phyloP scores from a whole-genome alignment of 2,329 filamentous ascomycete genomes.

The Nemania abortiva region DNA sequence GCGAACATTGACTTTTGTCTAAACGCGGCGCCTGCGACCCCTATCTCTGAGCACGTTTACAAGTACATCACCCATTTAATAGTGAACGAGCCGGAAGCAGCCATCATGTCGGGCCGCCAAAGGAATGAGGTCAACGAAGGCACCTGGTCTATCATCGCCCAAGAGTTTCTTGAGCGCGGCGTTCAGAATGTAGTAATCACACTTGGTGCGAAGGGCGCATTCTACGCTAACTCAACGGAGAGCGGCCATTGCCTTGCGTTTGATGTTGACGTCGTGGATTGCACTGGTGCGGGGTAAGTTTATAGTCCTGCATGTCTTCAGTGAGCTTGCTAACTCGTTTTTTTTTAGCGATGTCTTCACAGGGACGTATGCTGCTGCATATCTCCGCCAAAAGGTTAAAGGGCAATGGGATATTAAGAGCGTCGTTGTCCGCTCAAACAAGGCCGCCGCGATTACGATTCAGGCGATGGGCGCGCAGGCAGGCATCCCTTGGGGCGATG shows the following conservation, averaged over 20 bases:
- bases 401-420: not conserved
- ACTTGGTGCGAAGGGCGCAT: not conserved
- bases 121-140: not conserved
- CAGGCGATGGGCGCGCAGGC: not conserved
- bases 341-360: not conserved
- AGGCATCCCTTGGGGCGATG: not conserved
- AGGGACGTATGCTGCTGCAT: not conserved
- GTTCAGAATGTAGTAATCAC: not conserved
- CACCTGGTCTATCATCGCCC: not conserved
- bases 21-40: not conserved
- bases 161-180: not conserved
- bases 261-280: not conserved
- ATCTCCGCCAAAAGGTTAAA: not conserved
- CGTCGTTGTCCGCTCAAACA: not conserved
- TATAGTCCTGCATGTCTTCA: not conserved
- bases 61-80: not conserved
- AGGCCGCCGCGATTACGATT: not conserved
- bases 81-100: not conserved
- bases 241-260: not conserved
- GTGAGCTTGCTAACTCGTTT: not conserved
- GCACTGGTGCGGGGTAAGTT: not conserved
- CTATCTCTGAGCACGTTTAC: not conserved
- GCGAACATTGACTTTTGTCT: not conserved
- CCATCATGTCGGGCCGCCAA: not conserved
- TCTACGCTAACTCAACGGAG: not conserved